Evolutionary conservation across 2,329 filamentous ascomycete genomes (phyloP).

Genomic region (Aspergillus sp.): DNA sequence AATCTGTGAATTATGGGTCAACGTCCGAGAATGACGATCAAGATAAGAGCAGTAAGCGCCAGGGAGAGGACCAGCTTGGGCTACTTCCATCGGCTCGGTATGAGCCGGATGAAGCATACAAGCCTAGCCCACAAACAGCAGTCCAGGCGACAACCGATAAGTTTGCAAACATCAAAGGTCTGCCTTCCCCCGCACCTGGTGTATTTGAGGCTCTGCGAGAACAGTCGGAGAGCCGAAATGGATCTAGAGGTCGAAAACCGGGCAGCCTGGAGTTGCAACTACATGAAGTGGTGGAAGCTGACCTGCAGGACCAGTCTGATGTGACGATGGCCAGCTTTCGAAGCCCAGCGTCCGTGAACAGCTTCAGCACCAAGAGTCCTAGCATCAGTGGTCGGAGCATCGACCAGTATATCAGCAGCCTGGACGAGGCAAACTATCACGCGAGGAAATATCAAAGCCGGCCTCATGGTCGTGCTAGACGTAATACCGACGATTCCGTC

Average conservation of each 20-base stretch:
- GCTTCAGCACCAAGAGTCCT: slow-evolving; percentile 54
- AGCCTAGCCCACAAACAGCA: slow-evolving; percentile 57
- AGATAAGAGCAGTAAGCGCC: slow-evolving; percentile 21
- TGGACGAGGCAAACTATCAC: slow-evolving; percentile 72
- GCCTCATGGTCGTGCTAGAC: slow-evolving; percentile 52
- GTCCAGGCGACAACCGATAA: slow-evolving; percentile 66
- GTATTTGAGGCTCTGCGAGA: slow-evolving; percentile 63
- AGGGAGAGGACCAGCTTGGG: slow-evolving; percentile 15
- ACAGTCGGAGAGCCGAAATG: slow-evolving; percentile 51
- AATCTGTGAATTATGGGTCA: slow-evolving; percentile 47
- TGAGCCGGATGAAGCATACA: slow-evolving; percentile 40
- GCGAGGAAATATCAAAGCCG: slow-evolving; percentile 49
- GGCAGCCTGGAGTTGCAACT: slow-evolving; percentile 67
- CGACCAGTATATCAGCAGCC: slow-evolving; percentile 81
- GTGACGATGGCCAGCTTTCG: slow-evolving; percentile 45
- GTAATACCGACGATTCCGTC: slow-evolving; percentile 40
- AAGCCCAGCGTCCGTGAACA: slow-evolving; percentile 38
- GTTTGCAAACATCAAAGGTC: slow-evolving; percentile 53
- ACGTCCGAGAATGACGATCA: slow-evolving; percentile 44
- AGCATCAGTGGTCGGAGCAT: slow-evolving; percentile 64
- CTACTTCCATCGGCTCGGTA: slow-evolving; percentile 46
- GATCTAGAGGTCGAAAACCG: slow-evolving; percentile 76
- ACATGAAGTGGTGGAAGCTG: slow-evolving; percentile 50
- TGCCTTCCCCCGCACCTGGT: slow-evolving; percentile 67
- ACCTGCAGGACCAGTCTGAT: slow-evolving; percentile 52